Conservation (phyloP, 225 moss, liverwort and hornwort genomes). For the Antitrichia curtipendula region DNA sequence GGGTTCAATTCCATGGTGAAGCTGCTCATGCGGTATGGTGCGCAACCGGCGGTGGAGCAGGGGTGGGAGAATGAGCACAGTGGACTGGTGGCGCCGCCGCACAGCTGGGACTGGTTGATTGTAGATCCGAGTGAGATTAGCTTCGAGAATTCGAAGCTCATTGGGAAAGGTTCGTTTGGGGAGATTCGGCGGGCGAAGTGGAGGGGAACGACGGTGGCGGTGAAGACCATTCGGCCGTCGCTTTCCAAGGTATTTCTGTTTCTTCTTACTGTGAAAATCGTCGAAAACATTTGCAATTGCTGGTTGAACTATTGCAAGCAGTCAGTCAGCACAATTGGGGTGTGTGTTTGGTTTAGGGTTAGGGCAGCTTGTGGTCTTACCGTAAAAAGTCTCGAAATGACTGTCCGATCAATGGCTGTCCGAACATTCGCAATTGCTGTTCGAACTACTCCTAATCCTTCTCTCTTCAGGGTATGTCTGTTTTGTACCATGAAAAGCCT, state of each 20-base stretch:
- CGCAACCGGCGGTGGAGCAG: not conserved
- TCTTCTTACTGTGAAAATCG: not conserved
- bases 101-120: conserved; percentile 69
- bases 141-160: conserved; percentile 14
- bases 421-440: not conserved
- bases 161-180: conserved; percentile 91
- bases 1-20: conserved; percentile 40
- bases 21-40: conserved; percentile 40
- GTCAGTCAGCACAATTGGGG: not conserved
- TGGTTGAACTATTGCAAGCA: not conserved
- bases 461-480: too few relatives aligned
- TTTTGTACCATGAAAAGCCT: not conserved
- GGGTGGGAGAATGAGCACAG: not conserved
- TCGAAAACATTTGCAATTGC: too few relatives aligned
- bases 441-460: not conserved
- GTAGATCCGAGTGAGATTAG: conserved; percentile 62
- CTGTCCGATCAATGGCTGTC: not conserved
- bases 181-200: conserved; percentile 59
- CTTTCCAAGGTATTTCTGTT: conserved; percentile 23
- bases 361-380: too few relatives aligned
- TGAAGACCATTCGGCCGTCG: conserved; percentile 69
- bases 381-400: not conserved
- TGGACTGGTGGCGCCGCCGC: conserved; percentile 19
- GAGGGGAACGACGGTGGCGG: conserved; percentile 83
- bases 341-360: not conserved